Base-by-base conservation (phyloP, 257 asterid genomes). In the Ligustrum vulgare region DNA sequence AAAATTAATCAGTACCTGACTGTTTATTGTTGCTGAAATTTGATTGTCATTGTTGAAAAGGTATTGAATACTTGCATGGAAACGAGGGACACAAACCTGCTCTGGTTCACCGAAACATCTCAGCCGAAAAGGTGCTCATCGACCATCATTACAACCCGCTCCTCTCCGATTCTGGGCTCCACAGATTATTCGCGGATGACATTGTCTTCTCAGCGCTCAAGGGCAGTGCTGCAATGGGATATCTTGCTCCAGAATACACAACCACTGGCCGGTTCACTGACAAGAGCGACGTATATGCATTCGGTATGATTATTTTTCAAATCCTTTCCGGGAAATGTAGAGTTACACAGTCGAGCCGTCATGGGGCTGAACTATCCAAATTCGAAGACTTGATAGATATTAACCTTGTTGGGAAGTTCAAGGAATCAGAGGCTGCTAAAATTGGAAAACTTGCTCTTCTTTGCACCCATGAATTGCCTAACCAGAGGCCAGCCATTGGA, bases 211-310 rank as follows among this genome's bases (percentile, higher is more conserved):
- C 97, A 1, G 87, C 95, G 0, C 93, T 94, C 68, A 94, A 94
- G 85, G 88, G 91, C 18, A 92, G 96, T 75, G 98, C 98, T 25
- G 98, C 98, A 28, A 90, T 92, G 97, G 98, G 98, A 6, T 94
- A 94, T 69, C 86, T 94, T 51, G 98, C 98, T 51, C 98, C 98
- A 0, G 97, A 94, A 73, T 94, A 94, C 82, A 88, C 98, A 1
- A 90, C 90, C 71, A 94, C 98, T 0, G 98, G 98, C 8, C 80
- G 92, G 13, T 92, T 93, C 88, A 94, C 97, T 2, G 96, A 92
- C 32, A 92, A 94, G 87, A 92, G 98, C 32, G 98, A 94, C 20
- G 73, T 94, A 0, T 94, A 92, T 32, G 98, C 98, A 18, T 94
- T 94, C 70, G 98, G 98, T 18, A 90, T 89, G 97, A 90, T 94